Base-by-base conservation (phyloP, 768 basidiomycete genomes). In the Trametopsis cervina region DNA sequence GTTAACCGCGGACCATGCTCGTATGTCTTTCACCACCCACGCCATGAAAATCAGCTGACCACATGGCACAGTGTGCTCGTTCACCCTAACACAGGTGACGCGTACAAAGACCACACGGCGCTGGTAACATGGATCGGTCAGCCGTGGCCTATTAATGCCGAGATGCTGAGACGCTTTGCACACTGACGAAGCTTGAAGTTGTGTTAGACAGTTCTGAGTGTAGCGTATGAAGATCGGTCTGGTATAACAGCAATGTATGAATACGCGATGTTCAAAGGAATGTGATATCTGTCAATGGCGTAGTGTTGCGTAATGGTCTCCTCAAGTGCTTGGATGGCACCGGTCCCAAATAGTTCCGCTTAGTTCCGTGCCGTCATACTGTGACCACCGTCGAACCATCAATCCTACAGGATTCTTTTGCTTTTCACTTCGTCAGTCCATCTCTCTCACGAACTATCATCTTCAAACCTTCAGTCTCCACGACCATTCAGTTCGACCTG, bases 1-100 rank as follows among this genome's bases (percentile, higher is more conserved):
- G 79, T 84, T 25, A 69, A 85, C 60, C 75, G 83, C 5, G 84
- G 85, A 10, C 79, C 83, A 6, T 80, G 77, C 70, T 84, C 83
- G 83, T 85, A 59, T 38, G 83, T 71, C 13, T 43, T 37, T 36
- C 15, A 4, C 13, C 37, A 15, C 35, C 37, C 9, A 40, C 45
- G 25, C 42, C 12, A 36, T 10, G 2, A 24, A 23, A 21, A n/a
- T 37, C 36, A 44, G 21, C 47, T 26, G n/a, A 40, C 9, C 37
- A n/a, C 9, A 24, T 6, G 37, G 26, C 23, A 22, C 54, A 85
- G 84, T 13, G 81, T 87, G 21, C 67, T 85, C 5, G 65, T 87
- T 52, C 84, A 87, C 63, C 85, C 84, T 0, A 85, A 86, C 62
- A 85, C 85, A 4, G 67, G 69, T 20, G 64, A 85, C 52, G 18